phyloP scores from a whole-genome alignment of 192 early-diverging fungal genomes.

The Entomortierella chlamydospora region DNA sequence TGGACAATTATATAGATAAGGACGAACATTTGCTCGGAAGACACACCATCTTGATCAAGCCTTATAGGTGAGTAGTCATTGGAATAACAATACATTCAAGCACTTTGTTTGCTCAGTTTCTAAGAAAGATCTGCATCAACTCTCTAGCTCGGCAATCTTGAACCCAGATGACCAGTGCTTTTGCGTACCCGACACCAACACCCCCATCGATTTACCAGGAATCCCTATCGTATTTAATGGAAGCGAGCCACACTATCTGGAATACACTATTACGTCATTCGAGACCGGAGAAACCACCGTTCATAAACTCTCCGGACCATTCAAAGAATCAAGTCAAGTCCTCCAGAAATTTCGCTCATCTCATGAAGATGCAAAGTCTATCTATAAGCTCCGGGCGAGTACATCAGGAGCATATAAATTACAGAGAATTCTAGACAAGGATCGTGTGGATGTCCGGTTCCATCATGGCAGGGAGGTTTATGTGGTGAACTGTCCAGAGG shows the following conservation, averaged over 20 bases:
- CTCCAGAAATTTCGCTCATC: slow-evolving; percentile 22
- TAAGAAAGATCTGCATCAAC: not conserved
- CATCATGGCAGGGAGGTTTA: slow-evolving; percentile 38
- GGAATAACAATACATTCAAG: not conserved
- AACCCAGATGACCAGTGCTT: slow-evolving; percentile 59
- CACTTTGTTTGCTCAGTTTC: not conserved
- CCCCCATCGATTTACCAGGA: slow-evolving; percentile 18
- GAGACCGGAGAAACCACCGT: slow-evolving; percentile 23
- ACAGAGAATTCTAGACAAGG: slow-evolving; percentile 25
- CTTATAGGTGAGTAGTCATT: slow-evolving; percentile 31
- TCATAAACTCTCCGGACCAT: slow-evolving; percentile 27
- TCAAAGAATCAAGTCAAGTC: slow-evolving; percentile 29
- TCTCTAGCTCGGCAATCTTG: slow-evolving; percentile 57
- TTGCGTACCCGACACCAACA: slow-evolving; percentile 53
- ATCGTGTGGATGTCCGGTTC: slow-evolving; percentile 34
- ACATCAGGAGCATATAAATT: slow-evolving; percentile 33
- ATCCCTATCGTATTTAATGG: slow-evolving; percentile 47
- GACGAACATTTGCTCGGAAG: slow-evolving; percentile 41
- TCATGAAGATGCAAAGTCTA: slow-evolving; percentile 18
- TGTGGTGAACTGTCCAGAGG: slow-evolving; percentile 39
- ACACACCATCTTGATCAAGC: slow-evolving; percentile 34
- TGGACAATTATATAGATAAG: slow-evolving; percentile 10
- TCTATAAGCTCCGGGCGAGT: slow-evolving; percentile 26
- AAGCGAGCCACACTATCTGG: slow-evolving; percentile 34
- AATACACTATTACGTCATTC: slow-evolving; percentile 43